These are phyloP conservation scores for Colletotrichum incanum DNA, from an alignment of 2,329 filamentous ascomycete genomes.

Conservation along the genomic window DNA sequence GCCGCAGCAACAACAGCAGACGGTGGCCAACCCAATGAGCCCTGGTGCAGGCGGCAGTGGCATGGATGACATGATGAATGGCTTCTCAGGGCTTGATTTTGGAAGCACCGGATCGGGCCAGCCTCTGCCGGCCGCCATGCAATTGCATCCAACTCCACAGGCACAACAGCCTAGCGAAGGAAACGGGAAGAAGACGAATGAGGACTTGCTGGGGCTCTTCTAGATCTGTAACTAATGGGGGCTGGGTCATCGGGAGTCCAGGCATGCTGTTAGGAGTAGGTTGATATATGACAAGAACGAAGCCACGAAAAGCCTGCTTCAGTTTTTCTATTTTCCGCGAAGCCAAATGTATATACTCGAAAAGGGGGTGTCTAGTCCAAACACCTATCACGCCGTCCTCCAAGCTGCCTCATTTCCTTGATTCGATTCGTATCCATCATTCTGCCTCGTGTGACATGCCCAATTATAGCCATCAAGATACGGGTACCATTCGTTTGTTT, in stretches of 20 bases:
- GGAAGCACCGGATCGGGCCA: constrained; percentile 69
- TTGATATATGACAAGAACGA: constrained; percentile 44
- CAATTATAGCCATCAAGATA: background rate
- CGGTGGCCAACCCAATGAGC: constrained; percentile 46
- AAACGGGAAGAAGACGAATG: constrained; percentile 70
- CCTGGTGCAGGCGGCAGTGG: constrained; percentile 63
- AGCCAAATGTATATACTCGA: constrained; percentile 25
- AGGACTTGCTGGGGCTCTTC: constrained; percentile 70
- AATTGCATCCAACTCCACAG: constrained; percentile 61
- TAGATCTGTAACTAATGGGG: constrained; percentile 48
- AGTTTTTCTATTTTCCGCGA: constrained; percentile 12
- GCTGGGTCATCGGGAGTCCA: constrained; percentile 35
- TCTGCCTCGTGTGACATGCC: constrained; percentile 10
- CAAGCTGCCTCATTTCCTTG: constrained; percentile 4
- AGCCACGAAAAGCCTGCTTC: constrained; percentile 42
- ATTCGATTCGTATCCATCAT: constrained; percentile 2
- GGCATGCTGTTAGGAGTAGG: constrained; percentile 43
- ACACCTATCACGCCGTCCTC: constrained; percentile 32
- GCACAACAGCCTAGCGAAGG: constrained; percentile 51
- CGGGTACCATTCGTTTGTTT: background rate
- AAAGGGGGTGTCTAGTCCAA: constrained; percentile 9
- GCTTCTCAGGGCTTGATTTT: constrained; percentile 87
- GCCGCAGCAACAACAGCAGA: constrained; percentile 64
- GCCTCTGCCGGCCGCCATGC: constrained; percentile 75
- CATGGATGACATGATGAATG: constrained; percentile 91